Conservation (phyloP, 345 rosid species). For the Populus nigra region DNA sequence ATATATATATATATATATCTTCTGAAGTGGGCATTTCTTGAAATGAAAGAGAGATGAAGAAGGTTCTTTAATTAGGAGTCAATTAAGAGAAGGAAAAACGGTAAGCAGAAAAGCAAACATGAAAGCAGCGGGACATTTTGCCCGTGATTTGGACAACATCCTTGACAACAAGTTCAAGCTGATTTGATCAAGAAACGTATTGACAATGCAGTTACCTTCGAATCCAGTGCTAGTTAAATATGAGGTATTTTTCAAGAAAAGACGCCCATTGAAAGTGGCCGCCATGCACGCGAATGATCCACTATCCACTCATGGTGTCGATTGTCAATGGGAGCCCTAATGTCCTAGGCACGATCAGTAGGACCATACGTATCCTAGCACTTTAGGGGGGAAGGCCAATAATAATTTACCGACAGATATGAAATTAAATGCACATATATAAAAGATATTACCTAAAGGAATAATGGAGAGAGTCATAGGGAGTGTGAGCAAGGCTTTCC, state of each 20-base stretch:
- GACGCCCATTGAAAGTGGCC: background rate
- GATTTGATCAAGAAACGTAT: too few species aligned
- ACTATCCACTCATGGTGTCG: background rate
- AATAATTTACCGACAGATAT: background rate
- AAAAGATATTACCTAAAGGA: constrained; percentile 38
- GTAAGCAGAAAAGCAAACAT: too few species aligned
- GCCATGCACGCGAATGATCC: background rate
- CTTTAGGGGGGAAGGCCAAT: background rate
- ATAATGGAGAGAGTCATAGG: constrained; percentile 51
- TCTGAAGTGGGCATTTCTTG: too few species aligned
- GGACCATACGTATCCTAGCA: background rate
- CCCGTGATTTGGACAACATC: too few species aligned
- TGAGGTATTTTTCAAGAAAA: background rate
- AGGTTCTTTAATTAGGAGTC: too few species aligned
- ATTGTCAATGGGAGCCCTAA: background rate
- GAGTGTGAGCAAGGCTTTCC: constrained; percentile 61
- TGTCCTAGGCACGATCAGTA: background rate
- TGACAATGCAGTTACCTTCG: too few species aligned
- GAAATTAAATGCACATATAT: background rate
- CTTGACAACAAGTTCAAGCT: too few species aligned
- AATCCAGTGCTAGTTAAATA: too few species aligned
- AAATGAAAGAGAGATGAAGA: too few species aligned
- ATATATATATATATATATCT: too few species aligned
- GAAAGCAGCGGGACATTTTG: too few species aligned
- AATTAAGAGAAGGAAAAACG: too few species aligned